Evolutionary conservation across 1,139 yeast species (phyloP), one percentile per base, ranked within the genome.

Genomic region (Pichia sp.): DNA sequence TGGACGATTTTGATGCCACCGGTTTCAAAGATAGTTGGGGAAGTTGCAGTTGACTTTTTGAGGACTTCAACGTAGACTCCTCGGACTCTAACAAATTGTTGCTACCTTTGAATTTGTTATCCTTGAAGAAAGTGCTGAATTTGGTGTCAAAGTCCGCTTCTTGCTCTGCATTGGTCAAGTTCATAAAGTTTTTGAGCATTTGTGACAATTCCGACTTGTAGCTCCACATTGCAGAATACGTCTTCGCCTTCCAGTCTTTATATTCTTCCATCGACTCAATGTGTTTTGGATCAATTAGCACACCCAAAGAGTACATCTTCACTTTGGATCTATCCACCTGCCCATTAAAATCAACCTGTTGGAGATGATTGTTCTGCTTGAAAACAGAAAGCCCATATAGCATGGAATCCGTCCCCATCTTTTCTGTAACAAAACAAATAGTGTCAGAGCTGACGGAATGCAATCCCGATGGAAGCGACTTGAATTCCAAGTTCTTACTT

Each of bases 401-500:
- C 5, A 60, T 36, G 6, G 55, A 51, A 2, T 45, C 40, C 5
- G 33, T 16, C 13, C 43, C 44, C 9, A 46, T 50, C 34, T 56
- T 51, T 36, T 57, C 58, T 3, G 58, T 67, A 5, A 64, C 66
- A 55, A 77, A 76, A 34, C 70, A 66, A 3, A 76, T 62, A 1
- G 71, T 68, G 46, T 84, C 88, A 28, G 64, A 56, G 11, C 58
- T 55, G 19, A 64, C 66, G 27, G 77, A 73, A 53, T 86, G 96
- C n/a, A 85, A 66, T 1, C 96, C 95, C 0, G 93, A 80, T 1
- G 96, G 96, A 37, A 87, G 61, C 11, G 78, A 68, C 48, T 81
- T 79, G 58, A 72, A 85, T 55, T 87, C 96, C 15, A 85, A 50
- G n/a, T 65, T 65, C 21, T 59, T 51, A 18, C 62, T 38, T 3